Evolutionary conservation across 2,329 filamentous ascomycete species (phyloP), one percentile per base, ranked within the genome.

Genomic region (Coniosporium tulheliwenetii): DNA sequence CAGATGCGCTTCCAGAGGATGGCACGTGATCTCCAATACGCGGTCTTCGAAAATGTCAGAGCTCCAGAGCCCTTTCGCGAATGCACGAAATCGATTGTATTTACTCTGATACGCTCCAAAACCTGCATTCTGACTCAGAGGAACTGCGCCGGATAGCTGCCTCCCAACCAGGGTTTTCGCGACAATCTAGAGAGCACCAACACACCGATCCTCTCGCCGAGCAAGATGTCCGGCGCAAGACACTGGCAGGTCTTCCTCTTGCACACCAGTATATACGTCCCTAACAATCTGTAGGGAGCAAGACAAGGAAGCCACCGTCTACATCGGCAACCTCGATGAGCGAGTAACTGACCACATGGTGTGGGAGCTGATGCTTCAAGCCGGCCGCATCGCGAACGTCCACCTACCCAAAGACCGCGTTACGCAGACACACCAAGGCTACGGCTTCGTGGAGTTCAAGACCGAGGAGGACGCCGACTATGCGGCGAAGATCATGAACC

Each of bases 401-500:
- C 91, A 98, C 65, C 79, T 98, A 57, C 91, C 91, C 42, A 94
- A 95, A 70, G 91, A 98, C 63, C 85, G 91, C 60, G 91, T 98
- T 51, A 95, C 91, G 37, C 86, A 95, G 57, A 81, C 80, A 43
- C 91, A 98, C 62, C 91, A 96, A 64, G 91, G 91, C 52, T 98
- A 95, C 69, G 91, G 91, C 53, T 98, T 98, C 64, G 91, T 98
- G 62, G 91, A 98, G 64, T 98, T 95, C 62, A 89, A 86, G 56
- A 87, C 82, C 50, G 86, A 94, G 58, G 79, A 86, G 55, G 91
- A 95, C 61, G 91, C 91, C 52, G 91, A 96, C 59, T 98, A 98
- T 66, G 89, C 91, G 15, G 83, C 86, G 51, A 81, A 89, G 57
- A 85, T 95, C 50, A 93, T 96, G 82, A 96, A 96, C 65, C 85